These are phyloP conservation scores for Rhizopus microsporus DNA, from an alignment of 371 early-diverging fungal species.

Conservation along the genomic window DNA sequence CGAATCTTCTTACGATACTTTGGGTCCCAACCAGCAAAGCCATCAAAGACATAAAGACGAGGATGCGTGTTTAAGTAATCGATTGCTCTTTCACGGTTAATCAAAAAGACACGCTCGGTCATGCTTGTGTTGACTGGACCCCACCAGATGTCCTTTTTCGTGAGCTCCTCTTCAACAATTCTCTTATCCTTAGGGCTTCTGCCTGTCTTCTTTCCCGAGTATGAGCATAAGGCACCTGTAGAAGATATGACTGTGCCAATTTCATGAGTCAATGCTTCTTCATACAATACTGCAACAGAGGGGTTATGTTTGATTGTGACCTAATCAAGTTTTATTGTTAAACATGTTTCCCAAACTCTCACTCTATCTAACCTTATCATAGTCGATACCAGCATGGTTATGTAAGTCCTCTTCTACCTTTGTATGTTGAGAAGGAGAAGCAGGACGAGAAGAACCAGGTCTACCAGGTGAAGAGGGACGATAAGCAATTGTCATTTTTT, in stretches of 20 bases:
- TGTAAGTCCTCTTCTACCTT: slow-evolving; percentile 56
- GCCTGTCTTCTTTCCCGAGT: slow-evolving; percentile 91
- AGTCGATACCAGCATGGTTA: slow-evolving; percentile 56
- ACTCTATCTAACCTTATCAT: slow-evolving; percentile 41
- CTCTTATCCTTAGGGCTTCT: slow-evolving; percentile 95
- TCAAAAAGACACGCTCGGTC: slow-evolving; percentile 85
- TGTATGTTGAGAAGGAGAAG: slow-evolving; percentile 23
- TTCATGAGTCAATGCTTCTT: slow-evolving; percentile 91
- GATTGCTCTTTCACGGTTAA: slow-evolving; percentile 94
- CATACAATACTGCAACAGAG: slow-evolving; percentile 87
- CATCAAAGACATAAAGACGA: slow-evolving; percentile 96
- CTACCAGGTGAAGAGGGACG: slow-evolving; percentile 39
- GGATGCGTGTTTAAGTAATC: slow-evolving; percentile 96
- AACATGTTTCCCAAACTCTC: not conserved
- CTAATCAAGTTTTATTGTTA: slow-evolving; percentile 11
- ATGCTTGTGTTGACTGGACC: slow-evolving; percentile 95
- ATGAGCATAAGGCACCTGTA: slow-evolving; percentile 90
- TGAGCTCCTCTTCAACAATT: slow-evolving; percentile 87
- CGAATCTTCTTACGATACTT: slow-evolving; percentile 96
- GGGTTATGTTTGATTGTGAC: slow-evolving; percentile 73
- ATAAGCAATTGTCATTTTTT: slow-evolving; percentile 14
- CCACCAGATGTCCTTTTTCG: slow-evolving; percentile 91
- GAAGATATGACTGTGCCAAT: slow-evolving; percentile 88
- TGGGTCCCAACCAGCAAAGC: slow-evolving; percentile 94
- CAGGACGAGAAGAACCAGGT: slow-evolving; percentile 37